Conservation (phyloP, 2,329 filamentous ascomycete species). For the Penicillium carneum region DNA sequence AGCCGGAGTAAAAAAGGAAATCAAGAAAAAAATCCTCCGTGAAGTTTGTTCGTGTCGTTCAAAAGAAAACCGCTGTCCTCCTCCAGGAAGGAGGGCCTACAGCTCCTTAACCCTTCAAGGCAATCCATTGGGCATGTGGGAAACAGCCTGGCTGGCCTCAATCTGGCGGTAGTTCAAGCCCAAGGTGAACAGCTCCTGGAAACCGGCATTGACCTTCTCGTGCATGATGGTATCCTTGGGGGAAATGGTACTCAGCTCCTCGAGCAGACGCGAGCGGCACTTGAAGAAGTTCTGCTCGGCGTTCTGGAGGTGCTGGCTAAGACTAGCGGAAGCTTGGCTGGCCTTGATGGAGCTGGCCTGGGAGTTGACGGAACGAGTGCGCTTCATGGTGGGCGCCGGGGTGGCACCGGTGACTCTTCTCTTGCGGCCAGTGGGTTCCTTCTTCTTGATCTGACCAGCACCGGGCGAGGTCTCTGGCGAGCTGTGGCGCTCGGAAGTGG, state of each 20-base stretch:
- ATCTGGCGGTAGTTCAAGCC: slow-evolving; percentile 54
- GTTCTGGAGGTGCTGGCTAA: slow-evolving; percentile 51
- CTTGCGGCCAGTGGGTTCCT: slow-evolving; percentile 50
- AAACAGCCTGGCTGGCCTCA: slow-evolving; percentile 51
- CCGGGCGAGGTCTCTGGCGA: slow-evolving; percentile 51
- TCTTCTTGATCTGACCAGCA: slow-evolving; percentile 47
- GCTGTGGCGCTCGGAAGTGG: slow-evolving; percentile 52
- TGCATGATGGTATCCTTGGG: slow-evolving; percentile 53
- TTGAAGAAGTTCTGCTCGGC: slow-evolving; percentile 54
- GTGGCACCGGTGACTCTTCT: slow-evolving; percentile 49
- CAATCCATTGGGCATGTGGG: slow-evolving; percentile 44
- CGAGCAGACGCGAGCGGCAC: slow-evolving; percentile 50
- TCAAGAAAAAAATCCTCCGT: slow-evolving; percentile 17
- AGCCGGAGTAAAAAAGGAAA: slow-evolving; percentile 13
- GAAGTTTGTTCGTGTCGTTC: slow-evolving; percentile 9
- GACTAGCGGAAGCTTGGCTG: slow-evolving; percentile 44
- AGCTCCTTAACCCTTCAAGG: slow-evolving; percentile 38
- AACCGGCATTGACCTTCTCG: slow-evolving; percentile 54
- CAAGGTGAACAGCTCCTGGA: slow-evolving; percentile 54
- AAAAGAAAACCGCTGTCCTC: slow-evolving; percentile 6
- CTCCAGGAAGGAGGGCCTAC: slow-evolving; percentile 11
- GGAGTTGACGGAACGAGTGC: slow-evolving; percentile 51
- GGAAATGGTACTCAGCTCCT: slow-evolving; percentile 50
- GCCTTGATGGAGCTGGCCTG: slow-evolving; percentile 47
- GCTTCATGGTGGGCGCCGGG: slow-evolving; percentile 52